A percentile compares a stretch with the other conserved stretches of the same genome.
Conservation (phyloP, 2,329 filamentous ascomycete genomes). For the Rutstroemia sp. region DNA sequence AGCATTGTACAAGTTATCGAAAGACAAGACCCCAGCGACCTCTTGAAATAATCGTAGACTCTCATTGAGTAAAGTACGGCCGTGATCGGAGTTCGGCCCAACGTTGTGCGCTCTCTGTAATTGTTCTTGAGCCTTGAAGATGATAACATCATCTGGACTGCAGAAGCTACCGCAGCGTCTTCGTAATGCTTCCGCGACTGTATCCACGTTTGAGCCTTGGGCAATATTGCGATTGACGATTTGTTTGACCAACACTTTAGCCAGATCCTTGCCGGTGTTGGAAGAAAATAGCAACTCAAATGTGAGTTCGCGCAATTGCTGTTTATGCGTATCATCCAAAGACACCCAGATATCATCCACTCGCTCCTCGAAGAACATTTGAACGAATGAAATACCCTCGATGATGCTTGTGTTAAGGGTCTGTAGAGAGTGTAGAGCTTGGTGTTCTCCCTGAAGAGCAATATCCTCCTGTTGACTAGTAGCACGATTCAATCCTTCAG, state of each 20-base stretch:
- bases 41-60: slow-evolving; percentile 83
- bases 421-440: slow-evolving; percentile 79
- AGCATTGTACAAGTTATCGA: slow-evolving; percentile 71
- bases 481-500: slow-evolving; percentile 72
- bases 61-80: slow-evolving; percentile 76
- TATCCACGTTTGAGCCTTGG: slow-evolving; percentile 94
- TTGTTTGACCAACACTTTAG: slow-evolving; percentile 90
- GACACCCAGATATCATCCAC: slow-evolving; percentile 79
- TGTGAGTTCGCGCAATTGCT: slow-evolving; percentile 67
- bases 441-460: slow-evolving; percentile 87
- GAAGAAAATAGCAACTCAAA: slow-evolving; percentile 85
- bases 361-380: slow-evolving; percentile 90
- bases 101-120: slow-evolving; percentile 82
- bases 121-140: slow-evolving; percentile 97
- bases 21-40: slow-evolving; percentile 75
- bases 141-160: slow-evolving; percentile 91
- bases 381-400: slow-evolving; percentile 92
- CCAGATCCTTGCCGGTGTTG: slow-evolving; percentile 73
- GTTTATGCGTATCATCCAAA: slow-evolving; percentile 62
- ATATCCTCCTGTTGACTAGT: slow-evolving; percentile 84
- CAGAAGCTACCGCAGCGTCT: slow-evolving; percentile 95
- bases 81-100: slow-evolving; percentile 64
- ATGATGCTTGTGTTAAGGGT: slow-evolving; percentile 84
- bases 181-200: slow-evolving; percentile 87
- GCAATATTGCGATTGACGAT: slow-evolving; percentile 98